A percentile compares a stretch with the other conserved stretches of the same genome.
Conservation (phyloP, 768 basidiomycete species). For the Sporobolomyces phaffii region DNA sequence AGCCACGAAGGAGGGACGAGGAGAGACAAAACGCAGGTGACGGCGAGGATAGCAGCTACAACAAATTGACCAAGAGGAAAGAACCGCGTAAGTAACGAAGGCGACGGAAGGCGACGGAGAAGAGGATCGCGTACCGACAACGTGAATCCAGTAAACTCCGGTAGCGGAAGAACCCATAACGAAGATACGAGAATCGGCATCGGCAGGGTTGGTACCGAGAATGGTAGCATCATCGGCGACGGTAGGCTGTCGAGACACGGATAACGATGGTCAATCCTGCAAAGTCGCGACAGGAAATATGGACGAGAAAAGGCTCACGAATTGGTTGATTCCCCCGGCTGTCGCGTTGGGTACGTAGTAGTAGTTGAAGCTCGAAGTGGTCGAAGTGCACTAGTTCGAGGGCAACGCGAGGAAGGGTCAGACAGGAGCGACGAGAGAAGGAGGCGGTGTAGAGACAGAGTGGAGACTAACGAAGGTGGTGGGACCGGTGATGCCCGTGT, state of each 20-base stretch:
- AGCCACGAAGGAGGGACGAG: conserved; percentile 27
- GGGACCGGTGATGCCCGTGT: conserved; percentile 18
- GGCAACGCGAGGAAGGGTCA: no score
- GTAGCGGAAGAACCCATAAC: conserved; percentile 20
- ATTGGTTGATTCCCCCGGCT: conserved; percentile 24
- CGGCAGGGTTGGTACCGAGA: conserved; percentile 12
- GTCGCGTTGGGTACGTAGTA: conserved; percentile 30
- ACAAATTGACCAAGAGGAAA: no score
- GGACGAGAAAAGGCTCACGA: conserved; percentile 23
- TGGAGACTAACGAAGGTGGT: conserved; percentile 13
- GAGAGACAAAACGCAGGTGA: conserved; percentile 26
- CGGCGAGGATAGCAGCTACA: conserved; percentile 21
- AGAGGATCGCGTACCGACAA: conserved; percentile 12
- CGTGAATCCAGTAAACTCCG: conserved; percentile 29
- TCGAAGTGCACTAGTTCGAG: conserved; percentile 34
- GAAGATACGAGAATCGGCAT: neutral
- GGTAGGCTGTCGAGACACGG: conserved; percentile 14
- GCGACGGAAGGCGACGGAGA: neutral
- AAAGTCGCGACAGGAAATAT: no score
- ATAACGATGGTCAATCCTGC: neutral
- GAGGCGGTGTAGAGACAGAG: neutral
- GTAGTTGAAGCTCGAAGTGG: conserved; percentile 5
- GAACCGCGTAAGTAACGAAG: neutral
- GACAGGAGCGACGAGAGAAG: neutral
- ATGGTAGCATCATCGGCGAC: conserved; percentile 16